Evolutionary conservation across 768 basidiomycete species (phyloP), one percentile per base, ranked within the genome.

Genomic region (Heimioporus sp.): DNA sequence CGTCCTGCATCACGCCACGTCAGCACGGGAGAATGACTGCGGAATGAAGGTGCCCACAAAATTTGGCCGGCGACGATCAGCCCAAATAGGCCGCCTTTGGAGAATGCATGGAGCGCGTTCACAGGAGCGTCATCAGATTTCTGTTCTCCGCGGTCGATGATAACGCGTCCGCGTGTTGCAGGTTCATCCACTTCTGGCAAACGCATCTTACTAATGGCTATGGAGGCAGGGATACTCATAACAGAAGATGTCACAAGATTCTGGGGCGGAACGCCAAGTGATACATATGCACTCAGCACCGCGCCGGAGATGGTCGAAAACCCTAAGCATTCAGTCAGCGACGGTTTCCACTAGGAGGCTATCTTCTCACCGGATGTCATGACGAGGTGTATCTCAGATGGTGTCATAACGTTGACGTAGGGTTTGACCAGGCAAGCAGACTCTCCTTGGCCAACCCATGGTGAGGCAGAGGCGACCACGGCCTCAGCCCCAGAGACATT

Each of bases 211-310:
- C 86, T 88, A 62, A 96, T 93, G 2, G 92, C 81, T 65, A 96
- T 94, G 13, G 92, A 93, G 0, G 93, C 94, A 17, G 94, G 94
- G 54, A 97, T 96, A 67, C 86, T 89, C 93, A 96, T 96, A 52
- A 95, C 87, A 9, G 90, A 92, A 6, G 93, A 87, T 3, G 92
- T 94, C 60, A 93, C 76, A 20, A 92, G 76, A 63, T 89, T 93
- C 67, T 86, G 79, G 5, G 89, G 67, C 10, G 89, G 89, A 31
- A 92, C 87, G 36, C 87, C 91, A 57, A 87, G 75, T 55, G 66
- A 73, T 65, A 94, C 88, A 67, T 95, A 96, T 28, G 90, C 92
- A 49, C 80, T 76, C 43, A 97, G 78, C 12, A 97, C 92, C 32
- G 90, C 91, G 39, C 94, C 93, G 48, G 94, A 87, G 59, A 96